Percentiles rank a stretch among this genome's conserved stretches.
Conservation (phyloP, 495 filamentous ascomycete species). For the Sporormia fimetaria region DNA sequence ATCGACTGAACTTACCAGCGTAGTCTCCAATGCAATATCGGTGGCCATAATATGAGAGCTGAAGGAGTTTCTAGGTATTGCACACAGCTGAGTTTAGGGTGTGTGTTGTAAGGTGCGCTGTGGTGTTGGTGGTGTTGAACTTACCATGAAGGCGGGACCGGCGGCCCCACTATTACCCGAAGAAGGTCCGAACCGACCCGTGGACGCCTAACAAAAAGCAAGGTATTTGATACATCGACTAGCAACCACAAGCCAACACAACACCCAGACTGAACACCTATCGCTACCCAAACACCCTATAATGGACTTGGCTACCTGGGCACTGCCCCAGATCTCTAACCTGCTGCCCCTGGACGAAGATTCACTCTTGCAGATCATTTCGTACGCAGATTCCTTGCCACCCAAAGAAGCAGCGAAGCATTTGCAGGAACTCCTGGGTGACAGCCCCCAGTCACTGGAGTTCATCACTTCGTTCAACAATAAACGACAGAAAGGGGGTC, state of each 20-base stretch:
- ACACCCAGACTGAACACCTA: background rate
- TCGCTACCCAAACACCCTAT: background rate
- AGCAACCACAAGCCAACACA: conserved; percentile 8
- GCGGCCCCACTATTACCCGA: too few species aligned
- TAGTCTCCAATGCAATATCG: conserved; percentile 66
- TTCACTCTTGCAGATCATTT: conserved; percentile 67
- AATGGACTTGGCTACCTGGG: conserved; percentile 34
- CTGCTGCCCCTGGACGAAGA: conserved; percentile 76
- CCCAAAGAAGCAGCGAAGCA: conserved; percentile 68
- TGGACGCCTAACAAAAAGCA: too few species aligned
- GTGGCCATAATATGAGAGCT: too few species aligned
- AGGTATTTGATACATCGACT: background rate
- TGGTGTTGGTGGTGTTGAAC: too few species aligned
- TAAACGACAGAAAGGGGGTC: conserved; percentile 42
- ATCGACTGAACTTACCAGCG: conserved; percentile 48
- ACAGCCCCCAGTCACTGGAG: conserved; percentile 71
- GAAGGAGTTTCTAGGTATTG: too few species aligned
- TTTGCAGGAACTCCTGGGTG: conserved; percentile 78
- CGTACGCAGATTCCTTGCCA: conserved; percentile 61
- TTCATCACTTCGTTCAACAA: conserved; percentile 90
- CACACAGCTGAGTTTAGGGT: too few species aligned
- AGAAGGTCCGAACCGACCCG: too few species aligned
- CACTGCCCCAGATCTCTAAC: conserved; percentile 57
- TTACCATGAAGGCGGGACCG: too few species aligned
- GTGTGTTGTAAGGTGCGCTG: too few species aligned